Evolutionary conservation across 176 grass and related monocot genomes (phyloP).

Genomic region (Alopecurus myosuroides): DNA sequence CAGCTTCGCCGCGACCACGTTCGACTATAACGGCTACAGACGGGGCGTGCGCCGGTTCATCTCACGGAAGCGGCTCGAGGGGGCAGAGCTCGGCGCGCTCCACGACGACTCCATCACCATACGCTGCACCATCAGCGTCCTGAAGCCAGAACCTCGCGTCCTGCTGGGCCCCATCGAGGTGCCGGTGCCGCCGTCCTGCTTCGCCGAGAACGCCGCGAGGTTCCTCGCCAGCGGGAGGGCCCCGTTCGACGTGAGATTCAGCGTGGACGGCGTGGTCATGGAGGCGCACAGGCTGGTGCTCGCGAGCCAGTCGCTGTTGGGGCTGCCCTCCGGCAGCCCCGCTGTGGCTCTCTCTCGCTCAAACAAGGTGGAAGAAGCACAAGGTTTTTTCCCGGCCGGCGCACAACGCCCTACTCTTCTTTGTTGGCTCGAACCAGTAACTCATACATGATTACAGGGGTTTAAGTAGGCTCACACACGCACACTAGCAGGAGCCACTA

Average conservation of each 20-base stretch:
- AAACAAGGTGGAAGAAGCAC: too few species aligned
- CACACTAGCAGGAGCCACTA: too few species aligned
- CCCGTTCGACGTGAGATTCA: constrained; percentile 31
- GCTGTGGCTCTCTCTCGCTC: too few species aligned
- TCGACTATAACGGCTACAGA: neutral
- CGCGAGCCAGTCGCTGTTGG: constrained; percentile 31
- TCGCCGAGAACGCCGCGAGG: neutral
- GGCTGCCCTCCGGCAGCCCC: too few species aligned
- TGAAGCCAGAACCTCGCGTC: neutral
- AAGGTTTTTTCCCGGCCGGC: too few species aligned
- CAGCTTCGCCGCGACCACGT: neutral
- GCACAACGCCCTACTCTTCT: too few species aligned
- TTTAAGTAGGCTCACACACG: too few species aligned
- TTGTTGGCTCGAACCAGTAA: too few species aligned
- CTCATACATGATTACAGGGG: too few species aligned
- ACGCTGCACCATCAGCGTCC: constrained; percentile 24
- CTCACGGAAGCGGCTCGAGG: neutral
- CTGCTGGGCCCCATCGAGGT: neutral
- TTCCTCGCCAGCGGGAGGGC: constrained; percentile 10
- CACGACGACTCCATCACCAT: neutral
- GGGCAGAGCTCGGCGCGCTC: neutral
- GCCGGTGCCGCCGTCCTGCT: neutral
- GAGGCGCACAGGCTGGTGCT: constrained; percentile 16
- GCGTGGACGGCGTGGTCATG: neutral
- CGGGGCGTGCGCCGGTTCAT: constrained; percentile 18